Evolutionary conservation across 2,329 filamentous ascomycete species (phyloP).

Genomic region (Arthrobotrys pseudoclavata): DNA sequence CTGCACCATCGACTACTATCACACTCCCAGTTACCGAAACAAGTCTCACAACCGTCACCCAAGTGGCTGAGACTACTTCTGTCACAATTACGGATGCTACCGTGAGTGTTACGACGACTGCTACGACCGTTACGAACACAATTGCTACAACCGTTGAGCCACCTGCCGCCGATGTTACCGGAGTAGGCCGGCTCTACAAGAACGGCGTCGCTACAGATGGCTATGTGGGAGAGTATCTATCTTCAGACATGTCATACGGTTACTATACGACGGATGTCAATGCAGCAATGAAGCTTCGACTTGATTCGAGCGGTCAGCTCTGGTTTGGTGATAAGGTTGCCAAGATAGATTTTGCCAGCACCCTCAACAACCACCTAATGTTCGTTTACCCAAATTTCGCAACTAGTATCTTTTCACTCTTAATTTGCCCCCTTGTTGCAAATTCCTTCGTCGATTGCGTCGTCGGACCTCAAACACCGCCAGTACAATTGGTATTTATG

Average conservation of each 20-base stretch:
- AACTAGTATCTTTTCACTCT: not conserved
- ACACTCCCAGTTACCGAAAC: slow-evolving; percentile 20
- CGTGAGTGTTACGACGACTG: slow-evolving; percentile 13
- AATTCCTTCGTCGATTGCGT: not conserved
- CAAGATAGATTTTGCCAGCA: not conserved
- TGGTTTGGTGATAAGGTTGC: not conserved
- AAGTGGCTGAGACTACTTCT: slow-evolving; percentile 21
- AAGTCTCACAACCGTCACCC: not conserved
- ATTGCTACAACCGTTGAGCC: not conserved
- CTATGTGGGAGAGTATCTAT: not conserved
- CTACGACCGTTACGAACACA: slow-evolving; percentile 1
- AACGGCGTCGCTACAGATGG: not conserved
- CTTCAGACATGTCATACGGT: too few species aligned
- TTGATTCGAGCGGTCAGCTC: not conserved
- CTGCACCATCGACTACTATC: slow-evolving; percentile 27
- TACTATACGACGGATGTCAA: not conserved
- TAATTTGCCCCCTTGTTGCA: not conserved
- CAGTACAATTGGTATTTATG: not conserved
- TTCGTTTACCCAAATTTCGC: not conserved
- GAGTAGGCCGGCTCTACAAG: not conserved
- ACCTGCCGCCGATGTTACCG: not conserved
- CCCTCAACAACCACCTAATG: not conserved
- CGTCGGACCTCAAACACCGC: not conserved
- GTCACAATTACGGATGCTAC: slow-evolving; percentile 22
- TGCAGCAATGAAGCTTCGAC: not conserved